A percentile compares a stretch with the other conserved stretches of the same genome.
Conservation (phyloP, 352 stramenopile species). For the Phytophthora sp. region DNA sequence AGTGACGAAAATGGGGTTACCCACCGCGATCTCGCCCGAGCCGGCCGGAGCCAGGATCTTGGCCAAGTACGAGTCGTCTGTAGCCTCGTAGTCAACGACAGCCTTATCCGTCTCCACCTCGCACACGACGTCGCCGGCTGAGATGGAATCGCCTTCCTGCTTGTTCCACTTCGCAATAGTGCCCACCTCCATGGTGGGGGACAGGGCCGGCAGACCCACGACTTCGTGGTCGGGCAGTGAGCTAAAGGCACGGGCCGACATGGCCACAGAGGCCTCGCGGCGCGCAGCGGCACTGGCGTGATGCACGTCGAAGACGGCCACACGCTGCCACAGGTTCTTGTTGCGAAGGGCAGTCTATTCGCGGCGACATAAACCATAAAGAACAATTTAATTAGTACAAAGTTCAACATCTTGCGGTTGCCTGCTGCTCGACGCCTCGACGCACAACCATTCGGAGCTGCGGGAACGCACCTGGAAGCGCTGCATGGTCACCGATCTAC, state of each 20-base stretch:
- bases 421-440: too few relatives aligned
- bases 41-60: conserved; percentile 94
- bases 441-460: background rate
- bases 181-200: conserved; percentile 95
- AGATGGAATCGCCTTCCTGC: conserved; percentile 91
- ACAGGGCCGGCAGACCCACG: conserved; percentile 75
- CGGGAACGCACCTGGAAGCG: conserved; percentile 64
- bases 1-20: conserved; percentile 74
- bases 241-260: conserved; percentile 52
- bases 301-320: conserved; percentile 50
- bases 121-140: conserved; percentile 92
- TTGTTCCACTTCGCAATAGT: conserved; percentile 96
- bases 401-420: background rate
- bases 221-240: conserved; percentile 80
- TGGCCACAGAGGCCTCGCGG: conserved; percentile 26
- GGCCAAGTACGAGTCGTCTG: conserved; percentile 95
- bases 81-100: conserved; percentile 97
- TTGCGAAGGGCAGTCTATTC: conserved; percentile 54
- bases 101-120: conserved; percentile 99
- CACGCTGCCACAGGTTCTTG: conserved; percentile 67
- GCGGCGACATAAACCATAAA: background rate
- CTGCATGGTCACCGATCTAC: conserved; percentile 46
- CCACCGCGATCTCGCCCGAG: conserved; percentile 85
- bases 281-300: conserved; percentile 33
- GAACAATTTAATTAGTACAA: background rate